A percentile compares a stretch with the other conserved stretches of the same genome.
Conservation (phyloP, 345 rosid genomes). For the Hibiscus trionum region DNA sequence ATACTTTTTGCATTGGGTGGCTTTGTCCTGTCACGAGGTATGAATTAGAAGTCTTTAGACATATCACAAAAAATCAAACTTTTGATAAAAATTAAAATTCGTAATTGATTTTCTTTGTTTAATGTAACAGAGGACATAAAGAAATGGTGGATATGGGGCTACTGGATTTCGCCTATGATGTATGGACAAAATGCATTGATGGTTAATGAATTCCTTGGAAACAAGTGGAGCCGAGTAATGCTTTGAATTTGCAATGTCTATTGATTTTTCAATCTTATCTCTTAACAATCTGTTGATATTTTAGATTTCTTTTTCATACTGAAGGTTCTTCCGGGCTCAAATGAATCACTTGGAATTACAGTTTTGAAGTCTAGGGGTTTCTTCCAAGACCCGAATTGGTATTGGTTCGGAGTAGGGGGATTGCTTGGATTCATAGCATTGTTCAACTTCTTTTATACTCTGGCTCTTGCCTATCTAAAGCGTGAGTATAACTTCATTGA, state of each 20-base stretch:
- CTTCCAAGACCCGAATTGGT: slow-evolving; percentile 42
- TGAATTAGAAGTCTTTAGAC: not conserved
- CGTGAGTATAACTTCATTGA: slow-evolving; percentile 32
- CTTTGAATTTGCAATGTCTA: slow-evolving; percentile 11
- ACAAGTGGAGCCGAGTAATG: slow-evolving; percentile 55
- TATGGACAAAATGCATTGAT: slow-evolving; percentile 66
- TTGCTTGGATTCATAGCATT: slow-evolving; percentile 39
- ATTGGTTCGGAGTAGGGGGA: slow-evolving; percentile 65
- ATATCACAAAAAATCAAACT: not conserved
- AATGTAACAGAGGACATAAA: slow-evolving; percentile 49
- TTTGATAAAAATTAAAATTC: not conserved
- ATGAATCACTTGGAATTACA: slow-evolving; percentile 34
- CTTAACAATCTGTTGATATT: not conserved
- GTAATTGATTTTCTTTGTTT: not conserved
- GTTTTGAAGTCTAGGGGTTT: slow-evolving; percentile 39
- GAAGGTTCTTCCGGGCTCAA: slow-evolving; percentile 20
- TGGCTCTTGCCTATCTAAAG: slow-evolving; percentile 47
- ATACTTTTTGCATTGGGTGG: slow-evolving; percentile 53
- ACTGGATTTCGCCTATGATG: slow-evolving; percentile 76
- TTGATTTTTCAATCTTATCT: not conserved
- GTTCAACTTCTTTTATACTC: slow-evolving; percentile 36
- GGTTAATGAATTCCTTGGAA: slow-evolving; percentile 66
- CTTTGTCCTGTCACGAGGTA: slow-evolving; percentile 49
- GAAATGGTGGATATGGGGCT: slow-evolving; percentile 93
- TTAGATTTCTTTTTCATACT: not conserved